A percentile compares a stretch with the other conserved stretches of the same genome.
phyloP scores from a whole-genome alignment of 208 protist genomes.

The Vickermania ingenoplastis region DNA sequence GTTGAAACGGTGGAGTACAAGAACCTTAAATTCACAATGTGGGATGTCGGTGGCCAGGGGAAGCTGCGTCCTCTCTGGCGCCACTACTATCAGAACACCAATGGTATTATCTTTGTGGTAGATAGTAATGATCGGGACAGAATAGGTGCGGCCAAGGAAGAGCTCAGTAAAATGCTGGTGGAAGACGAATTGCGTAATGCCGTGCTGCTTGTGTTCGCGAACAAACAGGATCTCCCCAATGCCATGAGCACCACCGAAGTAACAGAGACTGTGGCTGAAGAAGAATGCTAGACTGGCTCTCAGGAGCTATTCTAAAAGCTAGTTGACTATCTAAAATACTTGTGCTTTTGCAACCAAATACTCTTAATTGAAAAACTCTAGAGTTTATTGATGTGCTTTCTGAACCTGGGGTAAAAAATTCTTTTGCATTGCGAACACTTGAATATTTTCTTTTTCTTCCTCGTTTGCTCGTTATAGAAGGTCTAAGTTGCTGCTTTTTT shows the following conservation, averaged over 20 bases:
- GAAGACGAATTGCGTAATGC: conserved; percentile 41
- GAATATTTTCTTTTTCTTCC: conserved; percentile 9
- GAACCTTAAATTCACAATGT: conserved; percentile 89
- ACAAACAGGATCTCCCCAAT: conserved; percentile 97
- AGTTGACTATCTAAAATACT: too few species aligned
- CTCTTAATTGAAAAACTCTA: too few species aligned
- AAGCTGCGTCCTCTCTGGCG: conserved; percentile 88
- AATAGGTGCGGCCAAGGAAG: conserved; percentile 62
- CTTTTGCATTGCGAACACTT: too few species aligned
- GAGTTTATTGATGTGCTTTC: too few species aligned
- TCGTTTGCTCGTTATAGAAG: not conserved
- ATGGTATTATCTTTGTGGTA: conserved; percentile 92
- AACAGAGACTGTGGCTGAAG: conserved; percentile 84
- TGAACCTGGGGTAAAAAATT: too few species aligned
- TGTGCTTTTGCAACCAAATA: too few species aligned
- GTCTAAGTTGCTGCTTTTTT: conserved; percentile 8
- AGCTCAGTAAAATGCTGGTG: conserved; percentile 38
- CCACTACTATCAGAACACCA: conserved; percentile 91
- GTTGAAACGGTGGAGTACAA: conserved; percentile 94
- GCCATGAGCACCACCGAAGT: conserved; percentile 90
- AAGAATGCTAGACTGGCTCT: conserved; percentile 66
- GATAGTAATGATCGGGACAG: conserved; percentile 87
- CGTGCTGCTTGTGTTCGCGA: conserved; percentile 93
- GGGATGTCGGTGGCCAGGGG: conserved; percentile 89
- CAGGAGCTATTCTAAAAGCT: conserved; percentile 34